These are phyloP conservation scores for Russula lepida DNA, from an alignment of 768 basidiomycete genomes.

Conservation along the genomic window DNA sequence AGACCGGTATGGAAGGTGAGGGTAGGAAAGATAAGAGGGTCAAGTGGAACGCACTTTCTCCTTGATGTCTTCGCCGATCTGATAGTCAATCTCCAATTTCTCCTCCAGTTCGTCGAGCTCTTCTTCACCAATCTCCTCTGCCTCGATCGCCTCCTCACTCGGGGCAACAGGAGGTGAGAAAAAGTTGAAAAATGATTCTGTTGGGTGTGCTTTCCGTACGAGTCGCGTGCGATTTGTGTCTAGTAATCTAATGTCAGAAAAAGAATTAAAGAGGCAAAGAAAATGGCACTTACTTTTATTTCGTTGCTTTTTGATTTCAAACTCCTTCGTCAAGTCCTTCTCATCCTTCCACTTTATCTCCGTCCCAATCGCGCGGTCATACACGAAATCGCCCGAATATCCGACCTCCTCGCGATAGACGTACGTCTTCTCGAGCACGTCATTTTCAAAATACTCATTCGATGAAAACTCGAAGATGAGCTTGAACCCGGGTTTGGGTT, in stretches of 20 bases:
- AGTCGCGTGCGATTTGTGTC: conserved; percentile 80
- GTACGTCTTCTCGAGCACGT: conserved; percentile 85
- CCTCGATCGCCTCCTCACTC: conserved; percentile 55
- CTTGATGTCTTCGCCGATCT: conserved; percentile 96
- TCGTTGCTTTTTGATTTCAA: conserved; percentile 98
- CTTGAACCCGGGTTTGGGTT: conserved; percentile 85
- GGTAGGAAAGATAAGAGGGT: not conserved
- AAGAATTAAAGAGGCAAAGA: not conserved
- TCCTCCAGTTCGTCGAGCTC: conserved; percentile 88
- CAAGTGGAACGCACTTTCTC: conserved; percentile 59
- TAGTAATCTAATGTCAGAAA: conserved; percentile 25
- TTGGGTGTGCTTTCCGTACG: conserved; percentile 78
- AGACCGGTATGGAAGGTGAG: not conserved
- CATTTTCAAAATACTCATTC: conserved; percentile 87
- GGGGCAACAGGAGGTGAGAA: conserved; percentile 79
- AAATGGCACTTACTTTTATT: conserved; percentile 71
- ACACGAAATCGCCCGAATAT: conserved; percentile 95
- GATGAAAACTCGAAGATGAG: conserved; percentile 71
- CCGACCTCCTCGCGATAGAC: conserved; percentile 86
- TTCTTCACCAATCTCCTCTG: conserved; percentile 69
- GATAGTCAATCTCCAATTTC: conserved; percentile 93
- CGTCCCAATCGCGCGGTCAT: conserved; percentile 87
- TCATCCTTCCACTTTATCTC: conserved; percentile 97
- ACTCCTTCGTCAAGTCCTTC: conserved; percentile 94
- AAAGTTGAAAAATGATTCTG: conserved; percentile 99